Conservation (phyloP, 2,329 filamentous ascomycete genomes). For the Aspergillus sp. region DNA sequence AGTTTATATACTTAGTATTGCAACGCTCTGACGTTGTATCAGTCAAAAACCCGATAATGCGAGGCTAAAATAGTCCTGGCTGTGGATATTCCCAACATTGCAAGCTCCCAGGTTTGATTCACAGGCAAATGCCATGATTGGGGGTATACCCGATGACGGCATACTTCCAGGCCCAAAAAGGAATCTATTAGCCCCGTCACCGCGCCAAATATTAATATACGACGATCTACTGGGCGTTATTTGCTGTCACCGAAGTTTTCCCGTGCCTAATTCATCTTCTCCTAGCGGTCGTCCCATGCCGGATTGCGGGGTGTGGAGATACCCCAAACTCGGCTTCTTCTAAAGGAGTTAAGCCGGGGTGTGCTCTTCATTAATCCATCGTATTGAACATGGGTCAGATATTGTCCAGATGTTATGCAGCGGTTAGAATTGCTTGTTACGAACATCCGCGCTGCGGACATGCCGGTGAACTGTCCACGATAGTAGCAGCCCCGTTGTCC, state of each 20-base stretch:
- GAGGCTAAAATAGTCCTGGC: background rate
- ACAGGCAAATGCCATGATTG: background rate
- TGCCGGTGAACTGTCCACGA: no score
- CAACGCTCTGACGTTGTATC: background rate
- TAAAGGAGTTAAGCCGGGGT: no score
- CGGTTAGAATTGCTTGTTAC: no score
- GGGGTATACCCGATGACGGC: no score
- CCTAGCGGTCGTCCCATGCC: background rate
- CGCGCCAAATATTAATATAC: background rate
- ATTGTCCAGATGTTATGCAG: no score
- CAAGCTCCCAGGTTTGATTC: background rate
- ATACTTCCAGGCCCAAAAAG: background rate
- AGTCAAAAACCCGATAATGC: background rate
- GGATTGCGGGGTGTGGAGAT: background rate
- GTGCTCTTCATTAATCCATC: no score
- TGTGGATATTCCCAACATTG: background rate
- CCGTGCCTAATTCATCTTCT: background rate
- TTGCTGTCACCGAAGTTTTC: background rate
- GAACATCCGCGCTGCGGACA: no score
- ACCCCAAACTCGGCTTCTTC: background rate
- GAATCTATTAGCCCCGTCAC: background rate
- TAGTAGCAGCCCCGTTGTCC: no score
- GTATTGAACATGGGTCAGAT: no score
- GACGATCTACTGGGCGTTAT: background rate
- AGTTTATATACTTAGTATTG: background rate